Base-by-base conservation (phyloP, 2,329 filamentous ascomycete species). In the Stemphylium lycopersici region DNA sequence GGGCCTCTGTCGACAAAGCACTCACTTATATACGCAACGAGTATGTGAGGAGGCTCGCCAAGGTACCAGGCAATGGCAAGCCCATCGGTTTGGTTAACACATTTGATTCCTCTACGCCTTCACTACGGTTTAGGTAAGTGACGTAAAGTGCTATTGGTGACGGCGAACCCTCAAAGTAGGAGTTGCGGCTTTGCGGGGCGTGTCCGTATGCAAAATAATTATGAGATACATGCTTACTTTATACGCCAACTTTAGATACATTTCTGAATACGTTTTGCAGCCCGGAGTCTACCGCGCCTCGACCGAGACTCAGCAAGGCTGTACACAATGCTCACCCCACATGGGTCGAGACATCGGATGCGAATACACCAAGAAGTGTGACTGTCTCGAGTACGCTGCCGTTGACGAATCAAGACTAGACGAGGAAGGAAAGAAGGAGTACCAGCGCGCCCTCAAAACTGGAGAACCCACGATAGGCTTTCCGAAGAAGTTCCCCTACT, bases 251-350 rank as follows among this genome's bases (percentile, higher is more conserved):
- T 6, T 29, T 29, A 29, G 26, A 0, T 93, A 93, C 70, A 87
- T 92, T 48, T 78, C 87, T 6, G 74, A 81, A 1, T 87, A 85
- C 8, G 77, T 88, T 3, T 78, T 90, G 1, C 39, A 43, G 5
- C 63, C 81, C 1, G 88, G 84, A 16, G 87, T 93, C 0, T 72
- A 82, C 38, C 79, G 81, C 11, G 83, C 83, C 3, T 83, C 84
- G 56, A 77, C 79, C 42, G 87, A 81, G 24, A 89, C 90, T 49
- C 83, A 86, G 58, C 82, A 81, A 49, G 90, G 90, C 2, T 96
- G 91, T 69, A 50, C 56, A 3, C 76, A 83, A 41, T 96, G 91
- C 66, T 72, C 67, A 1, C 76, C 83, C 2, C 80, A 85, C 44
- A 80, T 83, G 65, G 82, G 85, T 3, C 70, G 72, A 0, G 56